Conservation (phyloP, 2,329 filamentous ascomycete species). For the Colletotrichum filicis region DNA sequence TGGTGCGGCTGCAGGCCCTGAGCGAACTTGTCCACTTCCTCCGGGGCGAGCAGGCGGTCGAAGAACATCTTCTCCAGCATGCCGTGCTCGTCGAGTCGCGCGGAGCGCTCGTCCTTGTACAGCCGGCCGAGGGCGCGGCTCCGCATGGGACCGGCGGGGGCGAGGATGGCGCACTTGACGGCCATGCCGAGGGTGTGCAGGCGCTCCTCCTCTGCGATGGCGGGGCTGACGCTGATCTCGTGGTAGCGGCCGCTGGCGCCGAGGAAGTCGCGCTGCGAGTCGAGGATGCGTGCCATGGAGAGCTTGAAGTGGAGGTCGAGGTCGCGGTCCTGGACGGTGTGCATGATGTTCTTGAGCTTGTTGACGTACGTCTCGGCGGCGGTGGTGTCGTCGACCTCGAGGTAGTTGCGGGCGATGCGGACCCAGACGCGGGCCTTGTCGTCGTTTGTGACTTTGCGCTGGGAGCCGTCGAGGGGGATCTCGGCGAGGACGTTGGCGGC, state of each 20-base stretch:
- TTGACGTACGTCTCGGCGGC: slow-evolving; percentile 89
- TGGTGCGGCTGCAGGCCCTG: slow-evolving; percentile 86
- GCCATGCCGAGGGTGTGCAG: slow-evolving; percentile 86
- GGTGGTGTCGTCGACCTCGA: slow-evolving; percentile 92
- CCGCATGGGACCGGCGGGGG: slow-evolving; percentile 87
- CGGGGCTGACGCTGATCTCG: slow-evolving; percentile 80
- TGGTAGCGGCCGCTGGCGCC: slow-evolving; percentile 91
- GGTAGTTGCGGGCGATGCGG: slow-evolving; percentile 91
- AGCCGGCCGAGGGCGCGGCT: slow-evolving; percentile 83
- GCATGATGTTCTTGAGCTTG: slow-evolving; percentile 93
- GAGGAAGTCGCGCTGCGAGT: slow-evolving; percentile 89
- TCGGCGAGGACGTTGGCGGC: slow-evolving; percentile 83
- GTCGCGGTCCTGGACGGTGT: slow-evolving; percentile 78
- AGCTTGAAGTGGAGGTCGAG: slow-evolving; percentile 88
- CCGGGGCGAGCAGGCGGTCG: slow-evolving; percentile 81
- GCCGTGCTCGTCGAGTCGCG: slow-evolving; percentile 79
- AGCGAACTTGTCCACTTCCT: slow-evolving; percentile 90
- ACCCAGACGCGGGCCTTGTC: slow-evolving; percentile 91
- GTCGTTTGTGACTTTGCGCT: slow-evolving; percentile 83
- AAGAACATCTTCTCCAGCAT: slow-evolving; percentile 99
- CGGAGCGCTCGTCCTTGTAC: slow-evolving; percentile 91
- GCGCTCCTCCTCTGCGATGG: slow-evolving; percentile 88
- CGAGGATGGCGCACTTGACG: slow-evolving; percentile 91
- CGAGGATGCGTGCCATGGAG: slow-evolving; percentile 91
- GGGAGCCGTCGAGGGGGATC: slow-evolving; percentile 89